Evolutionary conservation across 805 yeast species (phyloP).

Genomic region (Candida andamanensis): DNA sequence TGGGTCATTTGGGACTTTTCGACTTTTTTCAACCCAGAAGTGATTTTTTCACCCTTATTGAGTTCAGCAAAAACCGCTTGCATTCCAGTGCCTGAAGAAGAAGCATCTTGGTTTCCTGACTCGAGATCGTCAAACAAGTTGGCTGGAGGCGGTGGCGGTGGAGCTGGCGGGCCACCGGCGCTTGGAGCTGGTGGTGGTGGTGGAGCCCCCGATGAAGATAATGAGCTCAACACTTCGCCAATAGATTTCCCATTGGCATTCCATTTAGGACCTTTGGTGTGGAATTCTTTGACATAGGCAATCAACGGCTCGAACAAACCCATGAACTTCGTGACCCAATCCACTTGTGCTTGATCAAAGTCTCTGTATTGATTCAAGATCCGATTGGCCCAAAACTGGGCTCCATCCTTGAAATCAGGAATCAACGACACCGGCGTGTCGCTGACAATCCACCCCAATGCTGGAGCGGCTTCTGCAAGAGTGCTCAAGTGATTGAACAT

Average conservation of each 20-base stretch:
- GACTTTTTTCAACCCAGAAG: conserved; percentile 84
- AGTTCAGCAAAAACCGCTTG: conserved; percentile 89
- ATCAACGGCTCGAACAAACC: conserved; percentile 65
- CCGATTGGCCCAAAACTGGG: conserved; percentile 92
- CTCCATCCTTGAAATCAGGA: conserved; percentile 82
- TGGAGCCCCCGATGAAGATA: conserved; percentile 28
- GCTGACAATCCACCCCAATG: conserved; percentile 83
- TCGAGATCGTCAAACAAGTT: conserved; percentile 42
- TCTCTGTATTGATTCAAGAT: conserved; percentile 81
- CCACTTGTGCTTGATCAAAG: conserved; percentile 58
- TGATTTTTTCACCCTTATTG: conserved; percentile 78
- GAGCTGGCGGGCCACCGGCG: conserved; percentile 71
- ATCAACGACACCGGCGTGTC: conserved; percentile 71
- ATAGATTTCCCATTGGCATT: conserved; percentile 53
- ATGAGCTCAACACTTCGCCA: conserved; percentile 36
- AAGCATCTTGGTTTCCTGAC: conserved; percentile 14
- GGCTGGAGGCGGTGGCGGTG: conserved; percentile 79
- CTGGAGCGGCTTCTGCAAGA: conserved; percentile 84
- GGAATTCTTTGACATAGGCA: conserved; percentile 69
- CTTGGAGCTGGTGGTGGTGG: conserved; percentile 57
- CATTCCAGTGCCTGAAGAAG: conserved; percentile 47
- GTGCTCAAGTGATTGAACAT: conserved; percentile 71
- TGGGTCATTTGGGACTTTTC: conserved; percentile 93
- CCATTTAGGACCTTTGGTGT: conserved; percentile 85
- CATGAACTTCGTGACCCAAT: conserved; percentile 74